Base-by-base conservation (phyloP, 176 grass and related monocot genomes). In the Alloteropsis semialata region DNA sequence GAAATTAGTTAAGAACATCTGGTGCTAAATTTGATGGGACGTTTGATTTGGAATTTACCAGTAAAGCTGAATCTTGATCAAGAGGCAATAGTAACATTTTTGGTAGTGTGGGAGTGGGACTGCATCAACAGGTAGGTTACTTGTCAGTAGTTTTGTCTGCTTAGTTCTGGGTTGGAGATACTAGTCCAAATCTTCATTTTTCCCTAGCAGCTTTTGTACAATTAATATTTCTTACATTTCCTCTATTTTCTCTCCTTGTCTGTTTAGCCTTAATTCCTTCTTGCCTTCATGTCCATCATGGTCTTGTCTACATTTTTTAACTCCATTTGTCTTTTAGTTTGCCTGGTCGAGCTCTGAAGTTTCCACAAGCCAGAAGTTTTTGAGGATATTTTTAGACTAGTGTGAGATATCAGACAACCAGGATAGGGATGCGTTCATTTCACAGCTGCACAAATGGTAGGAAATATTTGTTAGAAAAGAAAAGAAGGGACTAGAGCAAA, bases 241-340 rank as follows among this genome's bases (percentile, higher is more conserved):
- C 42, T 73, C 17, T 25, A 9, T 55, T 24, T 75, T 84, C 1
- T 53, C 64, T 3, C 60, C 4, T 51, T 39, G 3, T 62, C 19
- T 41, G 10, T 33, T 51, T 61, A 15, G 71, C 65, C 64, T 78
- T 75, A 48, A 34, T 69, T 49, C 8, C 15, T 32, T 54, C 65
- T 69, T 61, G 29, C 10, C 44, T 71, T 54, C 54, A 41, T 53
- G 18, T 19, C 12, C 15, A 18, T 34, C 34, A 80, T 39, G 34
- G 63, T 64, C 12, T 27, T 80, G 8, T 65, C 43, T 33, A 42
- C 33, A 86, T 30, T 63, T 34, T 86, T 86, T 17, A 80, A 4
- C 13, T n/a, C 16, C 9, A 79, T 78, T 53, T 86, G 67, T 64
- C 33, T 53, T 33, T 73, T 16, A 51, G 11, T 50, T 72, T 72